Conservation (phyloP, 2,329 filamentous ascomycete species). For the Xylaria multiplex region DNA sequence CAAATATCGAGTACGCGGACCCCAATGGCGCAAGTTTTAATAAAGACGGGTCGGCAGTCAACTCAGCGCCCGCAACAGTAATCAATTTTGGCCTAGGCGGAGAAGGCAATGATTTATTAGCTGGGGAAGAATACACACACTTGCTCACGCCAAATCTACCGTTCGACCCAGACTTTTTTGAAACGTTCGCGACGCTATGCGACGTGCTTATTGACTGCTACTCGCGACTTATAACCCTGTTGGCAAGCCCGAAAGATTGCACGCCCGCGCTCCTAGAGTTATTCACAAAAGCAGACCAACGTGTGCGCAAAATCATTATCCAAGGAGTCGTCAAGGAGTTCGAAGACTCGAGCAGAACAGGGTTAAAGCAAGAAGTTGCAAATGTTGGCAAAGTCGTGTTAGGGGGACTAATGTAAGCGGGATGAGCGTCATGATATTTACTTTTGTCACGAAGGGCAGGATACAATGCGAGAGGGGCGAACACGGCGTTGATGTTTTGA, state of each 20-base stretch:
- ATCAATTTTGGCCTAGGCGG: constrained; percentile 63
- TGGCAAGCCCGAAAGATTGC: constrained; percentile 80
- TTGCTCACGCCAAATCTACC: constrained; percentile 91
- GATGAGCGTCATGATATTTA: constrained; percentile 12
- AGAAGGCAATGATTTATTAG: constrained; percentile 73
- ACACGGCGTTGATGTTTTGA: constrained; percentile 2
- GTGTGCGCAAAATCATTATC: constrained; percentile 87
- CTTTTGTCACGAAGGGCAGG: constrained; percentile 8
- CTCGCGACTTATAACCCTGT: constrained; percentile 76
- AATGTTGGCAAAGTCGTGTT: constrained; percentile 90
- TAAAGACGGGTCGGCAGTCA: constrained; percentile 47
- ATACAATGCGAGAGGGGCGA: background rate
- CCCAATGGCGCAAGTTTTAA: constrained; percentile 37
- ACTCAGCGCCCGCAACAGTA: constrained; percentile 54
- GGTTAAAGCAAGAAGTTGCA: constrained; percentile 82
- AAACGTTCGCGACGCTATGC: constrained; percentile 94
- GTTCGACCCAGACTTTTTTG: constrained; percentile 96
- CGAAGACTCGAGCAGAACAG: constrained; percentile 82
- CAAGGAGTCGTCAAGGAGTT: constrained; percentile 90
- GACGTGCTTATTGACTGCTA: constrained; percentile 96
- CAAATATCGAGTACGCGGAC: constrained; percentile 43
- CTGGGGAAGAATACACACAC: constrained; percentile 87
- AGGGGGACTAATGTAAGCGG: constrained; percentile 80
- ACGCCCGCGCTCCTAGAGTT: constrained; percentile 78
- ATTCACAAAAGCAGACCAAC: constrained; percentile 88